Percentiles rank a stretch among this genome's conserved stretches.
These are phyloP conservation scores for Aspergillus kassunensis DNA, from an alignment of 495 filamentous ascomycete species.

Conservation along the genomic window DNA sequence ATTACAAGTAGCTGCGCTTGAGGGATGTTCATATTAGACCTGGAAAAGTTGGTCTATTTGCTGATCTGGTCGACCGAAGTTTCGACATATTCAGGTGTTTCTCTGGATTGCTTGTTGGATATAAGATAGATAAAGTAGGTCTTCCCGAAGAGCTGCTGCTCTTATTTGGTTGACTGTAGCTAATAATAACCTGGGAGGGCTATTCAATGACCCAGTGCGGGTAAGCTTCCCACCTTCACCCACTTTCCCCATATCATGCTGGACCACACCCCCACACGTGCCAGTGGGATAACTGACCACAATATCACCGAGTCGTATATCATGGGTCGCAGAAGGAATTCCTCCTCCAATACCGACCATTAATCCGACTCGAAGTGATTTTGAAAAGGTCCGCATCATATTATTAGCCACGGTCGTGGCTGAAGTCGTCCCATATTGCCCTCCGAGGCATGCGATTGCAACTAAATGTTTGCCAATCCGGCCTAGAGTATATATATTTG, in stretches of 20 bases:
- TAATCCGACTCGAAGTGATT: too few species aligned
- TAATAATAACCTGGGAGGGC: neutral
- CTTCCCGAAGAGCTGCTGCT: neutral
- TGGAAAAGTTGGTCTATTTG: neutral
- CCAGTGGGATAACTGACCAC: too few species aligned
- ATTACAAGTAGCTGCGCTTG: neutral
- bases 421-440: conserved; percentile 36
- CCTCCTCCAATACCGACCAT: too few species aligned
- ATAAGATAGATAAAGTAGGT: neutral
- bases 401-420: too few species aligned
- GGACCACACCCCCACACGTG: too few species aligned
- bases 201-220: too few species aligned
- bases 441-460: conserved; percentile 37
- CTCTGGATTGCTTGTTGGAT: neutral
- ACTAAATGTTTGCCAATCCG: conserved; percentile 41
- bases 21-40: neutral
- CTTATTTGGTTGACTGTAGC: neutral
- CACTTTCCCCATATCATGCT: too few species aligned
- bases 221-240: neutral
- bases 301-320: too few species aligned
- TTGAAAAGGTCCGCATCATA: too few species aligned
- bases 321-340: too few species aligned
- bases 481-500: conserved; percentile 39
- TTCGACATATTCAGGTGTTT: neutral
- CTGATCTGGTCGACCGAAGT: neutral